Percentiles rank a stretch among this genome's conserved stretches.
These are phyloP conservation scores for Hypoxylon subgilvum DNA, from an alignment of 495 filamentous ascomycete genomes.

Conservation along the genomic window DNA sequence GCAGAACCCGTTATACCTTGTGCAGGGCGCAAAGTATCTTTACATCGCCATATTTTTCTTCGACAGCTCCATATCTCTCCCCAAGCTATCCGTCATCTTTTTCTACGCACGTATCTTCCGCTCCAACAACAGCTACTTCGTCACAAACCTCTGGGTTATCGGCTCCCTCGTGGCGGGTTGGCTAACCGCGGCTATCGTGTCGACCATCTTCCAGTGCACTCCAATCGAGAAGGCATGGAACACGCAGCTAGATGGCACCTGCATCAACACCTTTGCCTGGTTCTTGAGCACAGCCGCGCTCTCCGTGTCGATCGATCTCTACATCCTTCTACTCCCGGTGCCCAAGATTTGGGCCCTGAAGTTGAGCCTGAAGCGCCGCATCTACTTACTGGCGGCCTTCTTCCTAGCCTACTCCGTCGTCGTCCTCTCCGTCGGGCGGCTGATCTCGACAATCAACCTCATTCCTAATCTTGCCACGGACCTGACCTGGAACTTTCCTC, in stretches of 20 bases:
- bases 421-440: constrained; percentile 11
- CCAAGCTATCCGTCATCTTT: constrained; percentile 22
- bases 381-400: constrained; percentile 11
- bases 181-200: constrained; percentile 29
- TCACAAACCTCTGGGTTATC: constrained; percentile 23
- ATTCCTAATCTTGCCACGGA: constrained; percentile 7
- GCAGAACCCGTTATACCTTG: constrained; percentile 7
- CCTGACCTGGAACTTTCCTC: constrained; percentile 13
- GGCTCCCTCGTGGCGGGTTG: constrained; percentile 31
- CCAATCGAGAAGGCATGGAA: constrained; percentile 43
- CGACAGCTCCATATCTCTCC: constrained; percentile 14
- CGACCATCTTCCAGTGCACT: constrained; percentile 39
- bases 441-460: constrained; percentile 12
- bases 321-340: constrained; percentile 16
- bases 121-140: constrained; percentile 27
- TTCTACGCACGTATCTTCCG: constrained; percentile 28
- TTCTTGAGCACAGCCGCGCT: constrained; percentile 5
- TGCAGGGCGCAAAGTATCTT: constrained; percentile 11
- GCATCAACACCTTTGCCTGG: constrained; percentile 15
- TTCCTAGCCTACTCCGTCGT: constrained; percentile 21
- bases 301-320: constrained; percentile 10
- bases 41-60: constrained; percentile 25
- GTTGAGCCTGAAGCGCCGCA: constrained; percentile 5
- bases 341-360: constrained; percentile 18
- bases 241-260: constrained; percentile 23